Evolutionary conservation across 2,329 filamentous ascomycete species (phyloP).

Genomic region (Neofusicoccum parvum): DNA sequence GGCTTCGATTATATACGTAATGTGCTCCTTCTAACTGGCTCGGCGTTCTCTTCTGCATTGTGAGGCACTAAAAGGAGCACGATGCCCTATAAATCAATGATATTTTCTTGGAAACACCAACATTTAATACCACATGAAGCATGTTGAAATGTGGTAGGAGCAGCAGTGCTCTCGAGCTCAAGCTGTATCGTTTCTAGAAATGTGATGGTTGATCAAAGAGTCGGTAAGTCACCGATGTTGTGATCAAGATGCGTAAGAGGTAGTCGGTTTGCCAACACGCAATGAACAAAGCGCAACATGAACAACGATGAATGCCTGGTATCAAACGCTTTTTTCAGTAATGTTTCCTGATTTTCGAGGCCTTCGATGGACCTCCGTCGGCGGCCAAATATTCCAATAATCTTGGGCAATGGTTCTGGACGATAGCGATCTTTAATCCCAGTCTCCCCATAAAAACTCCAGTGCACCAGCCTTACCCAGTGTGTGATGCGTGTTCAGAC

Average conservation of each 20-base stretch:
- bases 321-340: constrained; percentile 14
- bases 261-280: neutral
- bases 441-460: constrained; percentile 16
- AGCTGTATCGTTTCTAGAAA: too few species aligned
- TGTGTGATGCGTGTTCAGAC: constrained; percentile 11
- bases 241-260: too few species aligned
- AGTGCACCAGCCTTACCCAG: constrained; percentile 19
- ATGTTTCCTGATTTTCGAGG: neutral
- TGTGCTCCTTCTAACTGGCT: too few species aligned
- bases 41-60: too few species aligned
- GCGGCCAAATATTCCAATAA: neutral
- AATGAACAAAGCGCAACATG: neutral
- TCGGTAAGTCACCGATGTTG: neutral
- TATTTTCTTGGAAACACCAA: too few species aligned
- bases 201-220: too few species aligned
- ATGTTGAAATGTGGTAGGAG: too few species aligned
- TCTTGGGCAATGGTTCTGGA: neutral
- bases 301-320: neutral
- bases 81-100: too few species aligned
- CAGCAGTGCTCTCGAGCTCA: too few species aligned
- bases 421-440: neutral
- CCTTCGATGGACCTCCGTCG: neutral
- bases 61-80: too few species aligned
- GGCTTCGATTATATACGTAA: too few species aligned
- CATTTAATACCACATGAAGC: too few species aligned